Evolutionary conservation across 169 alveolate genomes (phyloP).

Genomic region (Eimeria sp.): DNA sequence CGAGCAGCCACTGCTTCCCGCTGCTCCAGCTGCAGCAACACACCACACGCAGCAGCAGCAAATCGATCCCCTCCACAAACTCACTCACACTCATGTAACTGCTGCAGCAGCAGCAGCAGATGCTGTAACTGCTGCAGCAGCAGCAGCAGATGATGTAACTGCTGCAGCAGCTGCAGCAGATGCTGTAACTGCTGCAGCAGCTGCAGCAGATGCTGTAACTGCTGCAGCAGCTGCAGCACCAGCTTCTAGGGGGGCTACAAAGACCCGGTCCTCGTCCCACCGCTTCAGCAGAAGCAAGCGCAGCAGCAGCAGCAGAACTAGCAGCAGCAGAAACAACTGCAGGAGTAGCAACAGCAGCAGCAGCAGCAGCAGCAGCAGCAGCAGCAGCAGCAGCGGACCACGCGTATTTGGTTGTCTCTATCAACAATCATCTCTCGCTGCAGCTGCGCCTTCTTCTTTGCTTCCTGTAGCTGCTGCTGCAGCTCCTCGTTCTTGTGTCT

Average conservation of each 20-base stretch:
- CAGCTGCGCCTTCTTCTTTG: slow-evolving; percentile 50
- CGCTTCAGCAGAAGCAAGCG: neutral
- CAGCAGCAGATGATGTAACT: too few relatives aligned
- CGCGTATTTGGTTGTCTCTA: slow-evolving; percentile 22
- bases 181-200: too few relatives aligned
- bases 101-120: neutral
- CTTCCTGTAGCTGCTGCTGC: slow-evolving; percentile 64
- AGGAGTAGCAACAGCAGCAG: neutral
- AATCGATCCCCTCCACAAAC: neutral
- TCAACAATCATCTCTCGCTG: slow-evolving; percentile 32
- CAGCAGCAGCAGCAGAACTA: neutral
- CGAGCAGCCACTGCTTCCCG: slow-evolving; percentile 48
- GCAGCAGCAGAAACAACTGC: neutral
- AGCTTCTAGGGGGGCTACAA: neutral
- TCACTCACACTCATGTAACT: neutral
- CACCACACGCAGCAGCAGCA: neutral
- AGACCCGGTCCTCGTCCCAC: neutral
- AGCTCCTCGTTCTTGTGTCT: slow-evolving; percentile 42
- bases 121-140: too few relatives aligned
- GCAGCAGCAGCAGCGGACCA: slow-evolving; percentile 9
- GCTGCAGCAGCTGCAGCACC: slow-evolving; percentile 3
- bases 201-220: neutral
- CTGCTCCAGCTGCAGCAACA: slow-evolving; percentile 55
- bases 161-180: too few relatives aligned
- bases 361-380: slow-evolving; percentile 1